Percentiles rank a stretch among this genome's conserved stretches.
Conservation (phyloP, 1,284 basidiomycete genomes). For the Xerocomus amazonicus region DNA sequence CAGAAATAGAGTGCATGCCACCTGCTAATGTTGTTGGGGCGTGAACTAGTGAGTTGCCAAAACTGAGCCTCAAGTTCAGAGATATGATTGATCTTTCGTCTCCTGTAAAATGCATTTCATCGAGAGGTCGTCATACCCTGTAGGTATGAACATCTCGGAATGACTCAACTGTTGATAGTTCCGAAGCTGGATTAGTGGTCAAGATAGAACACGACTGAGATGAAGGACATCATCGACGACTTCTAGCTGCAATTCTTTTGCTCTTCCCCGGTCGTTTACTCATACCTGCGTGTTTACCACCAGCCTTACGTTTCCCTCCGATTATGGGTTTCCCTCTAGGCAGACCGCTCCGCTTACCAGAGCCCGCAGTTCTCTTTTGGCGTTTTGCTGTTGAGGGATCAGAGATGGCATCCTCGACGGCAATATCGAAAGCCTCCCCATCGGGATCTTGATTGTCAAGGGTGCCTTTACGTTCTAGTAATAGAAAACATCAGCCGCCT, state of each 20-base stretch:
- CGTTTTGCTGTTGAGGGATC: conserved; percentile 67
- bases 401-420: conserved; percentile 80
- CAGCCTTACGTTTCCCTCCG: conserved; percentile 24
- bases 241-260: conserved; percentile 49
- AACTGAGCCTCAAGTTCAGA: too few relatives aligned
- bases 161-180: too few relatives aligned
- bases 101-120: too few relatives aligned
- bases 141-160: too few relatives aligned
- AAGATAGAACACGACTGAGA: too few relatives aligned
- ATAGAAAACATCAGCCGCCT: background rate
- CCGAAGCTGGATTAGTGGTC: too few relatives aligned
- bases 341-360: conserved; percentile 13
- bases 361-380: conserved; percentile 35
- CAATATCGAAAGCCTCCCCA: conserved; percentile 79
- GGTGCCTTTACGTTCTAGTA: conserved; percentile 76
- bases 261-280: conserved; percentile 61
- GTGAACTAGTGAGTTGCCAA: too few relatives aligned
- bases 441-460: conserved; percentile 71
- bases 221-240: conserved; percentile 27
- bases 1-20: too few relatives aligned
- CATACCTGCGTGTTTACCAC: conserved; percentile 30
- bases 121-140: too few relatives aligned
- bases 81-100: too few relatives aligned
- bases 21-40: too few relatives aligned
- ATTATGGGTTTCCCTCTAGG: conserved; percentile 10